Base-by-base conservation (phyloP, 2,329 filamentous ascomycete genomes). In the Phyllosticta paracitricarpa region DNA sequence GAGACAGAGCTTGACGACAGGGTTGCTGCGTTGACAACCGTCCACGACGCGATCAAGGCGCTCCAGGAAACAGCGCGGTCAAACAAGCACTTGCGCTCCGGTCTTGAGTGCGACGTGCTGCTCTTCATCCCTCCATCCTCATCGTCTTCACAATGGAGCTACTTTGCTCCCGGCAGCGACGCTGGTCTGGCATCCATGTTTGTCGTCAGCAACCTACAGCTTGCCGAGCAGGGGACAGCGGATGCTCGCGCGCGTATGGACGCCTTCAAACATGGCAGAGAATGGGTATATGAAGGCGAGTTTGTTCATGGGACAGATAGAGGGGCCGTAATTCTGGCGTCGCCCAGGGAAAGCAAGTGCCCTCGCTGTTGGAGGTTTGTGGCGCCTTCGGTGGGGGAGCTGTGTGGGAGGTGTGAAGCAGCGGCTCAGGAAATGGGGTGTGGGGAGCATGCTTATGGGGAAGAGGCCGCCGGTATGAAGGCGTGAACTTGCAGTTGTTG, bases 311-410 rank as follows among this genome's bases (percentile, higher is more conserved):
- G 35, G 59, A 72, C 68, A 24, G 65, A 68, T 4, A 52, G 73
- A n/a, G 64, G 63, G 22, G 61, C 25, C 10, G 57, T 61, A 17
- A 24, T 51, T 33, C 51, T 63, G 28, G n/a, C 51, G 56, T 75
- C 80, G 9, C 80, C 85, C 0, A 72, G 72, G 14, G 73, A 76
- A 12, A 75, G 80, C 55, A 99, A 97, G 73, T 99, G 94, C 72
- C 81, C 84, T 0, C 81, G 94, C 57, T 99, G 94, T 76, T 99
- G 94, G 94, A 84, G 88, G 64, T 96, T 90, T 72, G 81, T 88
- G 25, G 86, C 88, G n/a, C 78, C 82, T n/a, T 75, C 75, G 56
- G 81, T 87, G 66, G 84, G 88, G 19, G 73, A 77, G 51, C 76
- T 96, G 19, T 97, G 93, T 73, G 75, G 73, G 56, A 79, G 91